phyloP scores from a whole-genome alignment of 2,329 filamentous ascomycete genomes.

The Alternaria sp. region DNA sequence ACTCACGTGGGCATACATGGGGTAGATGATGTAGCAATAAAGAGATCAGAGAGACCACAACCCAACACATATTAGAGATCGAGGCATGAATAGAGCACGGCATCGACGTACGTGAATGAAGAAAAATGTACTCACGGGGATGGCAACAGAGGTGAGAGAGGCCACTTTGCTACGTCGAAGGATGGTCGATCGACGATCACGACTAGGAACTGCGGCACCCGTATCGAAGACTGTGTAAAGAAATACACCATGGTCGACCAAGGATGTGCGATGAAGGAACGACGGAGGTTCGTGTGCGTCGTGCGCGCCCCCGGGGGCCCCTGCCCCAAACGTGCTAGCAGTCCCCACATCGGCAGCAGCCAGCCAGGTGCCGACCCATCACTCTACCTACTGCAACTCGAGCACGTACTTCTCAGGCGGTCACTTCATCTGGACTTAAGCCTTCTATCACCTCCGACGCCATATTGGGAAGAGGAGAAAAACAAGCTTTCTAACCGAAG shows the following conservation, averaged over 20 bases:
- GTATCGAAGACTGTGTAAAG: neutral
- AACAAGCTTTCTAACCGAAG: slow-evolving; percentile 12
- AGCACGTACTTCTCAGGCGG: neutral
- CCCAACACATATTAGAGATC: neutral
- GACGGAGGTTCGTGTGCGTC: neutral
- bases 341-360: neutral
- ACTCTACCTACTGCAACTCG: neutral
- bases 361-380: neutral
- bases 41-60: neutral
- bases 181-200: neutral
- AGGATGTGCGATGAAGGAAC: neutral
- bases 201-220: neutral
- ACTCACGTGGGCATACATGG: neutral
- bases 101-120: neutral
- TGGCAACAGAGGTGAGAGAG: neutral
- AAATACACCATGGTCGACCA: neutral
- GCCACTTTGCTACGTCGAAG: neutral
- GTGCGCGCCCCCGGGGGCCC: neutral
- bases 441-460: neutral
- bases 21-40: neutral
- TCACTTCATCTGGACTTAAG: neutral
- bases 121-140: neutral
- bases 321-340: neutral
- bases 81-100: neutral
- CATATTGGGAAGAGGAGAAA: neutral